Conservation (phyloP, 495 filamentous ascomycete genomes). For the Astrocystis sublimbata region DNA sequence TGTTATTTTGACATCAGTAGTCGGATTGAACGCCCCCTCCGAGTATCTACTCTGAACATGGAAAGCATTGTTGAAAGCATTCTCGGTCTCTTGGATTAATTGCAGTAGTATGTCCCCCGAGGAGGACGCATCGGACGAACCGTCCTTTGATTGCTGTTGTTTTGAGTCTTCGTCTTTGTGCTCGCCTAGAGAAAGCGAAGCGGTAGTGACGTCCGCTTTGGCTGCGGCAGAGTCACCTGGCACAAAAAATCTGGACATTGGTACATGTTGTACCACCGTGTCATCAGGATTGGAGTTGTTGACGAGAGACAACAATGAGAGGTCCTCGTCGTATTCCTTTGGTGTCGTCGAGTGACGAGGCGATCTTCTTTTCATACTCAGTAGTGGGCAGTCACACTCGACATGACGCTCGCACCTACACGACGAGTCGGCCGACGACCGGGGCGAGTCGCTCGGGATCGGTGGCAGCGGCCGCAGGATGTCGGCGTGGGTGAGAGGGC, state of each 20-base stretch:
- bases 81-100: slow-evolving; percentile 49
- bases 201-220: not conserved
- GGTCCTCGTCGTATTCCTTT: slow-evolving; percentile 30
- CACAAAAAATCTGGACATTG: slow-evolving; percentile 13
- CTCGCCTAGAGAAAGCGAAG: slow-evolving; percentile 14
- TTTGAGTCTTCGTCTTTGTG: slow-evolving; percentile 29
- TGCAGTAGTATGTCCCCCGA: slow-evolving; percentile 41
- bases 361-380: slow-evolving; percentile 27
- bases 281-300: slow-evolving; percentile 28
- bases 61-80: slow-evolving; percentile 43
- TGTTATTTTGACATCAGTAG: slow-evolving; percentile 15
- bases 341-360: slow-evolving; percentile 31
- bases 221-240: not conserved
- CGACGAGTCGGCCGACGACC: slow-evolving; percentile 51
- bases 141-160: slow-evolving; percentile 17
- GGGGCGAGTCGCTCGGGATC: slow-evolving; percentile 43
- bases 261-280: slow-evolving; percentile 4
- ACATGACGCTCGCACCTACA: slow-evolving; percentile 43
- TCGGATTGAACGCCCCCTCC: too few species aligned
- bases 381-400: slow-evolving; percentile 22
- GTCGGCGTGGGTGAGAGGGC: slow-evolving; percentile 44
- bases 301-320: slow-evolving; percentile 26
- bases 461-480: slow-evolving; percentile 41
- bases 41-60: slow-evolving; percentile 37
- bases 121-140: slow-evolving; percentile 20